Evolutionary conservation across 768 basidiomycete species (phyloP), one percentile per base, ranked within the genome.

Genomic region (Lentinula guzmanii): DNA sequence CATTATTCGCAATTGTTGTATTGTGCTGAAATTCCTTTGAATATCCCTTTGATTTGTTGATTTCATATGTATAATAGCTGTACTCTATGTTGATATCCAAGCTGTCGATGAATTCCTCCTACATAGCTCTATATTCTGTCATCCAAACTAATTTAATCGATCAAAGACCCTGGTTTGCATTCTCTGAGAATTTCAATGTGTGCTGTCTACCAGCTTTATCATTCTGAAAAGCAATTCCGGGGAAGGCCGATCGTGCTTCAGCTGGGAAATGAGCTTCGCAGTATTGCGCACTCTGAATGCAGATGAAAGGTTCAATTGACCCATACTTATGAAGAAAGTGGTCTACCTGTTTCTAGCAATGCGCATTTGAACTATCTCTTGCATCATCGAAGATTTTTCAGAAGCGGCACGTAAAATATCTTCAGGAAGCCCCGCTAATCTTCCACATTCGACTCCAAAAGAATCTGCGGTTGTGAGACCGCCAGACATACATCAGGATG

Each of bases 391-490:
- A 1, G 90, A 84, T 37, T 79, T 76, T 60, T 77, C 70, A 1
- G 80, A 70, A 15, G 95, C 95, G 6, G 78, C 71, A 5, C 74
- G 71, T 3, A 98, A 77, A 7, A 98, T 79, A 1, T 71, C 63
- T 65, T 89, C 86, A 0, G 93, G 90, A 37, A 98, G 70, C 8
- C 89, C 89, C 0, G 96, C 96, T 28, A 98, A 81, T 48, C 93
- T 83, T 7, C 87, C 94, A 70, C 94, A 96, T 77, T 96, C 95
- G 8, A 97, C 86, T 10, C 95, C 95, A 69, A 95, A 98, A 0
- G 92, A 94, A 68, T 89, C 89, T 78, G 39, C 24, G 52, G 33
- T 33, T 46, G 41, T 46, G 24, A 18, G 57, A 21, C 34, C 42
- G 39, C n/a, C 52, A 42, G 61, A 35, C 18, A 6, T 34, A n/a